phyloP scores from a whole-genome alignment of 2,329 filamentous ascomycete species.

The Ophiostoma perfectum region DNA sequence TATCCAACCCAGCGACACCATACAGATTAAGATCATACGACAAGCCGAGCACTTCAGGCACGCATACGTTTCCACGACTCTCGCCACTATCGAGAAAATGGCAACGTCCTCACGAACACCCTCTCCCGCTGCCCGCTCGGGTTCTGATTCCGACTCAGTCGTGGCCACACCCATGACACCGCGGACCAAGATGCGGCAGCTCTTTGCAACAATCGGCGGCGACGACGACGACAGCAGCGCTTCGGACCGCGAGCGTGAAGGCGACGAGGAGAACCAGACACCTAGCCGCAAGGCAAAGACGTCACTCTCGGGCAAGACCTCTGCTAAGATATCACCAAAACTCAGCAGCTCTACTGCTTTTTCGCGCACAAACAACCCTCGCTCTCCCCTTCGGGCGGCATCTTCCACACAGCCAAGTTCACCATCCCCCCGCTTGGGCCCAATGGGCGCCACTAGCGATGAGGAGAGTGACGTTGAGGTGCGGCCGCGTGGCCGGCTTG shows the following conservation, averaged over 20 bases:
- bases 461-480: conserved; percentile 46
- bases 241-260: conserved; percentile 18
- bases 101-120: conserved; percentile 26
- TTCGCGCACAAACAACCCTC: conserved; percentile 17
- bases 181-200: conserved; percentile 49
- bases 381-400: conserved; percentile 20
- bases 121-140: conserved; percentile 40
- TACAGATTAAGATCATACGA: not conserved
- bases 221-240: conserved; percentile 19
- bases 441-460: conserved; percentile 25
- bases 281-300: conserved; percentile 16
- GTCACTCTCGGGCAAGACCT: conserved; percentile 2
- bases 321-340: conserved; percentile 9
- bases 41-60: not conserved
- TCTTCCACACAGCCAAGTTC: conserved; percentile 10
- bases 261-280: conserved; percentile 18
- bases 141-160: conserved; percentile 37
- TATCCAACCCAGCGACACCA: not conserved
- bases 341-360: not conserved
- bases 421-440: conserved; percentile 2
- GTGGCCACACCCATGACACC: conserved; percentile 47
- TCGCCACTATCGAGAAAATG: conserved; percentile 18
- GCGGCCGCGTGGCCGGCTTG: conserved; percentile 58
- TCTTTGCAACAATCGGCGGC: conserved; percentile 31
- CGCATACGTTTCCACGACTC: not conserved